A percentile compares a stretch with the other conserved stretches of the same genome.
These are phyloP conservation scores for Phaffia australis DNA, from an alignment of 768 basidiomycete genomes.

Conservation along the genomic window DNA sequence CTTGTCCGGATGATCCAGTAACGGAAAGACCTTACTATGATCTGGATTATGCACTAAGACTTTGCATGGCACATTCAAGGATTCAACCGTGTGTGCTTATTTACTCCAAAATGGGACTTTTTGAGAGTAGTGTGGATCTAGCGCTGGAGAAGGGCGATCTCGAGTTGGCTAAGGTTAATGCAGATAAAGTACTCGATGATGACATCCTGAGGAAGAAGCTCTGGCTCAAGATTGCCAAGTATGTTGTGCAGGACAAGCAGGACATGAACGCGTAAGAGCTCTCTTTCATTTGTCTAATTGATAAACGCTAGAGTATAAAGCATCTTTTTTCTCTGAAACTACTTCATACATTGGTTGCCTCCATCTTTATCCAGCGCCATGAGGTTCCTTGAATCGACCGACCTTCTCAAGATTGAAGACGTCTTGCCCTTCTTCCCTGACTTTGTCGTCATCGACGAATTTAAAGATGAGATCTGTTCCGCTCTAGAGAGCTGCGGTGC, in stretches of 20 bases:
- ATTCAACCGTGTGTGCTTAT: slow-evolving; percentile 89
- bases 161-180: slow-evolving; percentile 87
- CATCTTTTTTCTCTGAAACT: not conserved
- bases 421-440: slow-evolving; percentile 99
- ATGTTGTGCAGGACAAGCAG: slow-evolving; percentile 94
- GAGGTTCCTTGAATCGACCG: slow-evolving; percentile 88
- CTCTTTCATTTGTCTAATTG: not conserved
- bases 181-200: slow-evolving; percentile 80
- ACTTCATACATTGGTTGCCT: not conserved
- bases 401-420: slow-evolving; percentile 93
- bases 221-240: slow-evolving; percentile 97
- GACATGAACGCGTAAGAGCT: slow-evolving; percentile 87
- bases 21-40: slow-evolving; percentile 87
- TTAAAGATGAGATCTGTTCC: slow-evolving; percentile 95
- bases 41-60: slow-evolving; percentile 85
- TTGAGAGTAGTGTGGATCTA: slow-evolving; percentile 90
- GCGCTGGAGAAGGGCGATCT: slow-evolving; percentile 89
- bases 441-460: slow-evolving; percentile 97
- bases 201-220: slow-evolving; percentile 75
- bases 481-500: slow-evolving; percentile 88
- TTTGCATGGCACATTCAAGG: slow-evolving; percentile 72
- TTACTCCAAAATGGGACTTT: slow-evolving; percentile 94
- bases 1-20: slow-evolving; percentile 67
- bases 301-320: not conserved
- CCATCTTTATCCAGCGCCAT: slow-evolving; percentile 57